Conservation (phyloP, 78 protist species). For the Ministeria vibrans region DNA sequence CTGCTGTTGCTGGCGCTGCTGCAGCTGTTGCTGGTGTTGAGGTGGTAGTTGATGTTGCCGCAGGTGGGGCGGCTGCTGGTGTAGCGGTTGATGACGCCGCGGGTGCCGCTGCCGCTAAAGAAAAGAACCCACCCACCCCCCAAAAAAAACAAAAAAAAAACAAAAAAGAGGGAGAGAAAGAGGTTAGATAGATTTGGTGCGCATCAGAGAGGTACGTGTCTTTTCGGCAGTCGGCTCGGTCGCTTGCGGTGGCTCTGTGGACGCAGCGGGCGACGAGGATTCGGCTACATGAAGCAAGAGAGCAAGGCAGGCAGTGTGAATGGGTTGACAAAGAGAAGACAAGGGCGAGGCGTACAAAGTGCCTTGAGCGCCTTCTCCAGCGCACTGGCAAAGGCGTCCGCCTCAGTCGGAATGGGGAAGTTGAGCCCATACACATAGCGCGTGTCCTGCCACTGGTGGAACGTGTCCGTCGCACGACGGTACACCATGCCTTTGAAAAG, state of each 20-base stretch:
- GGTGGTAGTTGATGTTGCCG: neutral
- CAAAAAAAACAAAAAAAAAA: too few species aligned
- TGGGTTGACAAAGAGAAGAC: too few species aligned
- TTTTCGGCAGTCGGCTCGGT: too few species aligned
- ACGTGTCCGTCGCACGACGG: neutral
- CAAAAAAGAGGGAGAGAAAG: too few species aligned
- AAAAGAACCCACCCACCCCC: too few species aligned
- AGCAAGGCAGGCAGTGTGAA: too few species aligned
- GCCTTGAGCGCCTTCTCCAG: neutral
- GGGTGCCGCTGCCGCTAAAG: neutral
- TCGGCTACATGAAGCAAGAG: too few species aligned
- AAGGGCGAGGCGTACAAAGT: too few species aligned
- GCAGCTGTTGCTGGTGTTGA: neutral
- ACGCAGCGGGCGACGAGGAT: too few species aligned
- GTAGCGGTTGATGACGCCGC: neutral
- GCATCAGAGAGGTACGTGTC: too few species aligned
- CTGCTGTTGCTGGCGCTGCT: too few species aligned
- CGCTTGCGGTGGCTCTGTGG: neutral
- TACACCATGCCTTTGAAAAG: neutral
- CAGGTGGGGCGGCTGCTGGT: neutral
- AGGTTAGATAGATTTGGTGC: too few species aligned
- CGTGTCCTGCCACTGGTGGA: constrained; percentile 3
- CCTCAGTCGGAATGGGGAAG: neutral
- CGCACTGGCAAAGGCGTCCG: neutral
- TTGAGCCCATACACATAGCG: neutral